These are phyloP conservation scores for Exidia glandulosa DNA, from an alignment of 768 basidiomycete species.

Conservation along the genomic window DNA sequence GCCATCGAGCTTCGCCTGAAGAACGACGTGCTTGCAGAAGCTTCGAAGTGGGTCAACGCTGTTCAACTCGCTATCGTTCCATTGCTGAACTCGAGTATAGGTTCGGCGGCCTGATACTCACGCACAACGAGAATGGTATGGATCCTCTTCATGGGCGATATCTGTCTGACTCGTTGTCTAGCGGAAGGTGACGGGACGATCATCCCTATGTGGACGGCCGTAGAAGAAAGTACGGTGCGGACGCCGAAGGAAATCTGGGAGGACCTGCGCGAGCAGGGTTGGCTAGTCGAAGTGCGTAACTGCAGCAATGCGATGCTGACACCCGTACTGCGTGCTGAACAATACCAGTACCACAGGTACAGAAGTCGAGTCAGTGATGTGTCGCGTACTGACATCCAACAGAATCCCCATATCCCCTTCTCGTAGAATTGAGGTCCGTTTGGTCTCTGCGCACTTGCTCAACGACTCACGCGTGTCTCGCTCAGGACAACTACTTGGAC, in stretches of 20 bases:
- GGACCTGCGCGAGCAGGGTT: slow-evolving; percentile 65
- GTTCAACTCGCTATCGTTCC: neutral
- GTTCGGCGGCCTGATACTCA: slow-evolving; percentile 82
- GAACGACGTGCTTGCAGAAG: slow-evolving; percentile 83
- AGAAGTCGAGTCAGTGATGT: neutral
- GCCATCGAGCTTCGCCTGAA: slow-evolving; percentile 84
- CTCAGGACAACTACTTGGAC: slow-evolving; percentile 87
- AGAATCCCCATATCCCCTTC: slow-evolving; percentile 95
- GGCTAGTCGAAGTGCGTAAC: slow-evolving; percentile 74
- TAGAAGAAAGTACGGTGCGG: slow-evolving; percentile 71
- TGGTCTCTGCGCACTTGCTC: neutral
- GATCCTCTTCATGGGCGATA: neutral
- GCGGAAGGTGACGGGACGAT: slow-evolving; percentile 69
- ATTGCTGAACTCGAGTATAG: slow-evolving; percentile 24
- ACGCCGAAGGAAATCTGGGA: slow-evolving; percentile 85
- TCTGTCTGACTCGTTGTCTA: neutral
- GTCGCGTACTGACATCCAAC: slow-evolving; percentile 1
- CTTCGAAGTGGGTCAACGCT: slow-evolving; percentile 39
- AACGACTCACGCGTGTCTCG: neutral
- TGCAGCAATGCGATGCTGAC: neutral
- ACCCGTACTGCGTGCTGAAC: slow-evolving; percentile 3
- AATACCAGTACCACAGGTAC: slow-evolving; percentile 1
- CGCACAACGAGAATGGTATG: slow-evolving; percentile 85
- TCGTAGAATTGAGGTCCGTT: slow-evolving; percentile 71
- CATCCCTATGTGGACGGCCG: slow-evolving; percentile 87